A percentile compares a stretch with the other conserved stretches of the same genome.
phyloP scores from a whole-genome alignment of 495 filamentous ascomycete genomes.

The Talaromyces nanjingensis region DNA sequence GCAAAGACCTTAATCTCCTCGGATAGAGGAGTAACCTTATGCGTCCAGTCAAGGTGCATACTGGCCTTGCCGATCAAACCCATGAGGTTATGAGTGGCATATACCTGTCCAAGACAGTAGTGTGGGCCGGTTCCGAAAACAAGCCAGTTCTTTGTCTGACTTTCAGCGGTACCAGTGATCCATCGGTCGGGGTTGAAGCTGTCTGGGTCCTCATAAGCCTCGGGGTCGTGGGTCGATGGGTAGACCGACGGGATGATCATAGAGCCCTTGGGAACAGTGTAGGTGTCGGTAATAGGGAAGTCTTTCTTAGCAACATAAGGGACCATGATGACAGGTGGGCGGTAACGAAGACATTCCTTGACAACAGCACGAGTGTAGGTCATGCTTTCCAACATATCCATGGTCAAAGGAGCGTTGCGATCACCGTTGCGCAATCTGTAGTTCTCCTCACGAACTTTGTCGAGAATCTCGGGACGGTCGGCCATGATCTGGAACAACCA shows the following conservation, averaged over 20 bases:
- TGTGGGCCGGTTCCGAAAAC: conserved; percentile 96
- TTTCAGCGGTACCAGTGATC: conserved; percentile 84
- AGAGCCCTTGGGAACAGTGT: conserved; percentile 85
- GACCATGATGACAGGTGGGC: conserved; percentile 96
- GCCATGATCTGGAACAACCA: conserved; percentile 96
- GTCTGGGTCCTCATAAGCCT: conserved; percentile 86
- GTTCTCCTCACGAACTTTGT: conserved; percentile 90
- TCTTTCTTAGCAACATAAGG: conserved; percentile 92
- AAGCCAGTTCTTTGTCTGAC: conserved; percentile 92
- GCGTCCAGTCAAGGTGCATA: conserved; percentile 83
- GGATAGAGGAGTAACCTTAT: conserved; percentile 68
- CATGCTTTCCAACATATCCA: conserved; percentile 84
- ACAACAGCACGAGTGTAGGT: conserved; percentile 88
- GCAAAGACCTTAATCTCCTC: conserved; percentile 99
- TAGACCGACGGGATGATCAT: conserved; percentile 94
- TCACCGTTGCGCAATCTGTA: conserved; percentile 71
- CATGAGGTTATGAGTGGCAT: conserved; percentile 84
- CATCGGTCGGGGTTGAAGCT: conserved; percentile 84
- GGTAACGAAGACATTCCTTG: conserved; percentile 89
- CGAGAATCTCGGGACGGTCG: conserved; percentile 84
- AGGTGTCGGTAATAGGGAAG: conserved; percentile 84
- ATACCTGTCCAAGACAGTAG: conserved; percentile 93
- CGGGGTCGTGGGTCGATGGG: conserved; percentile 85
- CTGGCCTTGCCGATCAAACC: conserved; percentile 94
- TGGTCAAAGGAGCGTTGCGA: conserved; percentile 56